phyloP scores from a whole-genome alignment of 352 stramenopile species.

The Pythium monospermum region DNA sequence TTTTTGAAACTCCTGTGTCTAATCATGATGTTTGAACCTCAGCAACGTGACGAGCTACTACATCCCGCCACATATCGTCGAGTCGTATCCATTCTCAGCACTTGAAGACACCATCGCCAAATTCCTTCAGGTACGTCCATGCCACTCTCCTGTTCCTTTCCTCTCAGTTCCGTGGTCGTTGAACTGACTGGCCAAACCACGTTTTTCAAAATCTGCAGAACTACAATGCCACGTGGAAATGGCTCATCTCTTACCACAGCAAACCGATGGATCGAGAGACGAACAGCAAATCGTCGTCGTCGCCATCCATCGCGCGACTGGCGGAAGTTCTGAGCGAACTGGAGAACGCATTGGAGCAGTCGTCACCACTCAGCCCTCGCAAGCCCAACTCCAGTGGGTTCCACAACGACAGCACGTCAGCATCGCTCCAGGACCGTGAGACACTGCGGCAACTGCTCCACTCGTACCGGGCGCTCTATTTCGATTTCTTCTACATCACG shows the following conservation, averaged over 20 bases:
- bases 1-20: no score
- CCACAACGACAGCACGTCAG: background rate
- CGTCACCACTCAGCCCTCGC: conserved; percentile 62
- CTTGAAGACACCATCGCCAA: conserved; percentile 86
- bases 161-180: background rate
- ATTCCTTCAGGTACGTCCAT: conserved; percentile 63
- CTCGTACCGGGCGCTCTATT: conserved; percentile 81
- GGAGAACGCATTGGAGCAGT: conserved; percentile 57
- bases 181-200: background rate
- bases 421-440: conserved; percentile 25
- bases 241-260: conserved; percentile 63
- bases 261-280: conserved; percentile 24
- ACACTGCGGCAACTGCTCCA: conserved; percentile 60
- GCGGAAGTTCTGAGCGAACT: conserved; percentile 54
- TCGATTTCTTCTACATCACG: conserved; percentile 90
- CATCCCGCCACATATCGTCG: conserved; percentile 74
- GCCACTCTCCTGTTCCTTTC: background rate
- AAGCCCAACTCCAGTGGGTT: conserved; percentile 24
- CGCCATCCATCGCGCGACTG: conserved; percentile 28
- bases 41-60: conserved; percentile 77
- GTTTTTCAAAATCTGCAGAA: no score
- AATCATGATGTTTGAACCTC: background rate
- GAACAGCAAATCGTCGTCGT: conserved; percentile 20
- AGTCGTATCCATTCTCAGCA: conserved; percentile 80
- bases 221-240: conserved; percentile 76